A percentile compares a stretch with the other conserved stretches of the same genome.
Conservation (phyloP, 1,284 basidiomycete species). For the Meripilus lineatus region DNA sequence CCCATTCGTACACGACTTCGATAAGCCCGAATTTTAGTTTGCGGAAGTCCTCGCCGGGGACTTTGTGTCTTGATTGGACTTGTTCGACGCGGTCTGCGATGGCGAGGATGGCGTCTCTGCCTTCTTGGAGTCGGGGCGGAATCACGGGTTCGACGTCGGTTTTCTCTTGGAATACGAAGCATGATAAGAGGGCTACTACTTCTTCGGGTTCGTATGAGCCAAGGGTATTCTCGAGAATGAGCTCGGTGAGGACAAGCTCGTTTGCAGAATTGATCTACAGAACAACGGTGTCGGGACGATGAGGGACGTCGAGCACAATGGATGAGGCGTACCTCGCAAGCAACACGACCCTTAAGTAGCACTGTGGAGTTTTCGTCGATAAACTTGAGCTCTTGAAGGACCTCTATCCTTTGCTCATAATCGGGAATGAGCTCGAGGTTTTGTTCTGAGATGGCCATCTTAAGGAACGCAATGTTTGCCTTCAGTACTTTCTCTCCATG, state of each 20-base stretch:
- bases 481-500: constrained; percentile 76
- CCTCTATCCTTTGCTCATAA: constrained; percentile 91
- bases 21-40: constrained; percentile 87
- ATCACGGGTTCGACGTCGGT: constrained; percentile 84
- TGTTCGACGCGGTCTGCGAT: constrained; percentile 83
- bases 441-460: constrained; percentile 86
- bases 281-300: not conserved
- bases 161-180: constrained; percentile 98
- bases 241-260: constrained; percentile 92
- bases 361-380: constrained; percentile 94
- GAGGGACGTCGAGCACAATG: not conserved
- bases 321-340: constrained; percentile 74
- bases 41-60: constrained; percentile 73
- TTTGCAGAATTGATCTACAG: constrained; percentile 93
- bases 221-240: constrained; percentile 94
- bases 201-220: constrained; percentile 91
- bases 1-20: constrained; percentile 99
- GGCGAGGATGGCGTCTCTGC: constrained; percentile 71
- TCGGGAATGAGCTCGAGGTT: constrained; percentile 97
- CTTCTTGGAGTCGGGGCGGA: constrained; percentile 73
- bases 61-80: constrained; percentile 77
- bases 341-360: constrained; percentile 93
- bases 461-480: constrained; percentile 70
- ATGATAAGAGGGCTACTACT: constrained; percentile 94
- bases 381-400: constrained; percentile 89